Evolutionary conservation across 2,329 filamentous ascomycete species (phyloP).

Genomic region (Fusarium metavorans): DNA sequence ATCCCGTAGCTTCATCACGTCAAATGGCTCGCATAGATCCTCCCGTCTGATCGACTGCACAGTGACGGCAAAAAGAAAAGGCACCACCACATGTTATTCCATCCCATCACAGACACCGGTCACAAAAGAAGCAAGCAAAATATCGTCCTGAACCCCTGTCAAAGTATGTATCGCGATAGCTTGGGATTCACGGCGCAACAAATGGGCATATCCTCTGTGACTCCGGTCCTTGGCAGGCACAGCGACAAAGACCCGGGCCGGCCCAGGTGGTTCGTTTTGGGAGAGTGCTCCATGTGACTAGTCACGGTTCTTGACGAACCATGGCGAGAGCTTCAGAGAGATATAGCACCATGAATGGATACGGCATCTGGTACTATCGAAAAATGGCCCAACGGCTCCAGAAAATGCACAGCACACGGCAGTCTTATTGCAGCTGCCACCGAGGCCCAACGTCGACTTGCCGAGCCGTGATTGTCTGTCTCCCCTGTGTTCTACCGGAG

Average conservation of each 20-base stretch:
- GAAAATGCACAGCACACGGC: background rate
- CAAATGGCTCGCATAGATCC: constrained; percentile 1
- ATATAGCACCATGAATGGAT: constrained; percentile 2
- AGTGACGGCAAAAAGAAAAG: constrained; percentile 6
- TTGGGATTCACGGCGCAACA: background rate
- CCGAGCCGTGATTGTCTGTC: background rate
- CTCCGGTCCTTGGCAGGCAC: constrained; percentile 10
- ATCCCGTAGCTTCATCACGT: background rate
- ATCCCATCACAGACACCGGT: background rate
- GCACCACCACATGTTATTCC: background rate
- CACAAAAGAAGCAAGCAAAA: constrained; percentile 7
- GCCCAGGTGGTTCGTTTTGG: constrained; percentile 17
- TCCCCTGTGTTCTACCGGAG: background rate
- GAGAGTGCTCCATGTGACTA: constrained; percentile 15
- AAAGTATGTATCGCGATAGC: background rate
- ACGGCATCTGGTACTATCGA: background rate
- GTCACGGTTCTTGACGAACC: constrained; percentile 5
- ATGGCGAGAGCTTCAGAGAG: constrained; percentile 8
- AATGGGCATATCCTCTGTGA: constrained; percentile 11
- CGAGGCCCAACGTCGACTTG: background rate
- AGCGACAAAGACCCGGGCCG: background rate
- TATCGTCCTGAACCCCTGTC: background rate
- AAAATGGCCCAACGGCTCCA: background rate
- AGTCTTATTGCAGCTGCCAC: background rate
- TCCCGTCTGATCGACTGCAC: background rate